Evolutionary conservation across 495 filamentous ascomycete species (phyloP), one percentile per base, ranked within the genome.

Genomic region (Terfezia claveryi): DNA sequence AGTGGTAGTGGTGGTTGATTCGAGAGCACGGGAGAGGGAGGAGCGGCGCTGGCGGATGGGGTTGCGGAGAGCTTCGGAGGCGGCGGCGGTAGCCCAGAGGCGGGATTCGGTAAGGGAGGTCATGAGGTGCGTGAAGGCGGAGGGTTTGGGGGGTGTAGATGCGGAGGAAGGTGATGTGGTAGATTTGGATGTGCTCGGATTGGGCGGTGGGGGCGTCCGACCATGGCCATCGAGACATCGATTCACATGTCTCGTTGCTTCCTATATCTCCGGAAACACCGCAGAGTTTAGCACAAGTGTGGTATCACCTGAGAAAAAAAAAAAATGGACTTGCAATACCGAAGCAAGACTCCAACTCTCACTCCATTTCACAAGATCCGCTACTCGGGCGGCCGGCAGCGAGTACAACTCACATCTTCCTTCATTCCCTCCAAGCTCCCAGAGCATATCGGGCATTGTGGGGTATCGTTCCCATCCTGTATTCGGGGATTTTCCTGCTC

Each of bases 1-100:
- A 77, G 6, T 85, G 80, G 89, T 96, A 95, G 44, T 78, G 77
- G 6, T 85, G 80, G 89, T 96, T 95, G 44, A 96, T 71, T 65
- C 85, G 91, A 10, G 85, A 80, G 60, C 96, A 96, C 1, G 87
- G 89, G 0, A 87, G 89, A 14, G 62, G 63, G 52, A 58, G 59
- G 10, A 62, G 58, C 1, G 38, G 59, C 20, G 67, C 55, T 32
- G 27, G 27, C 27, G 7, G 68, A 57, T 23, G 69, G 74, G 10
- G 82, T 61, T 8, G 70, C 68, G 58, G 83, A 81, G 10, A 87
- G 87, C 66, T 93, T 87, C 2, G 79, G 82, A 5, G 85, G 86
- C 55, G 77, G 78, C 8, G 85, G 74, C 23, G 74, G 62, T 80
- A 80, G 16, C 79, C 71, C 55, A 74, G 76, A 58, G 71, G 61